Evolutionary conservation across 441 rosid species (phyloP).

Genomic region (Bruguiera hainesii): DNA sequence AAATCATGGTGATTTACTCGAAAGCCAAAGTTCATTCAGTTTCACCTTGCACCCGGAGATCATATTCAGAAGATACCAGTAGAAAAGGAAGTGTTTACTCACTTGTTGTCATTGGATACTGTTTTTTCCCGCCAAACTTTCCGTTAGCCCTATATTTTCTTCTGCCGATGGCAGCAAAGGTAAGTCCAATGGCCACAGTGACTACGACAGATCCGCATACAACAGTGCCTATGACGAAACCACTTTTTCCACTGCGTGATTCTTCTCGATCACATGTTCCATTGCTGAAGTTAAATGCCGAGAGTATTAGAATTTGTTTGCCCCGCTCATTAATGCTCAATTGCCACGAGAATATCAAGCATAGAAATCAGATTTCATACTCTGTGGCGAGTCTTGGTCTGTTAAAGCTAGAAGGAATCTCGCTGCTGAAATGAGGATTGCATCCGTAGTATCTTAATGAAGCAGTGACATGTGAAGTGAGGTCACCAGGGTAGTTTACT

Average conservation of each 20-base stretch:
- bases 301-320: constrained; percentile 19
- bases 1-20: too few relatives aligned
- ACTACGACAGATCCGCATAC: constrained; percentile 46
- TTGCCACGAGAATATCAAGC: constrained; percentile 9
- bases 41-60: neutral
- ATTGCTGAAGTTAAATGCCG: constrained; percentile 34
- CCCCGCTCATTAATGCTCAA: neutral
- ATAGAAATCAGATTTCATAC: constrained; percentile 30
- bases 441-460: constrained; percentile 47
- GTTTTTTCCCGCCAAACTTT: constrained; percentile 25
- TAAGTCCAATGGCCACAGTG: constrained; percentile 35
- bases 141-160: constrained; percentile 20
- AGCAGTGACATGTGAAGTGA: constrained; percentile 17
- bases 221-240: constrained; percentile 36
- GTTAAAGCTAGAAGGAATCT: constrained; percentile 30
- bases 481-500: constrained; percentile 7
- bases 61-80: constrained; percentile 1
- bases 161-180: constrained; percentile 30
- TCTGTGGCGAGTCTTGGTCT: constrained; percentile 38
- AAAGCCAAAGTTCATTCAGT: neutral
- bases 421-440: constrained; percentile 38
- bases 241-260: constrained; percentile 21
- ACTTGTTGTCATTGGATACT: constrained; percentile 41
- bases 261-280: constrained; percentile 31
- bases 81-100: constrained; percentile 28